phyloP scores from a whole-genome alignment of 352 stramenopile species.

The Pythium folliculosum region DNA sequence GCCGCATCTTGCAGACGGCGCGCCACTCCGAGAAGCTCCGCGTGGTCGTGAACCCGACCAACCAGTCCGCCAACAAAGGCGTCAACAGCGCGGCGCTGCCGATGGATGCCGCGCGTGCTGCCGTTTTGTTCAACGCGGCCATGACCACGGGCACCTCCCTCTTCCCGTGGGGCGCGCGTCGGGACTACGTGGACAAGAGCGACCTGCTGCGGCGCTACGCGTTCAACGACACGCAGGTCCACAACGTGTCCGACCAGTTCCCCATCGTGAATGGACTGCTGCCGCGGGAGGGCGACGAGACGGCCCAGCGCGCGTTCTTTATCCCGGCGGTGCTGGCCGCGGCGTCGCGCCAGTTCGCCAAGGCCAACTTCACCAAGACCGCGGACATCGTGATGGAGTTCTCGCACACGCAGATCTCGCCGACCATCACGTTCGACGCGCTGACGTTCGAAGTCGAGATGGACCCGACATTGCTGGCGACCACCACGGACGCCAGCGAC shows the following conservation, averaged over 20 bases:
- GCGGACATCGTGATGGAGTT: constrained; percentile 1
- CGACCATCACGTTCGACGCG: constrained; percentile 16
- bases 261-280: not conserved
- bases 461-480: constrained; percentile 11
- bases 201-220: not conserved
- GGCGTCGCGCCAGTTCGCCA: constrained; percentile 7
- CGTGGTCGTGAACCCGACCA: constrained; percentile 16
- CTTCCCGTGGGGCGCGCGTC: not conserved
- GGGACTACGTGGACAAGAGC: not conserved
- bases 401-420: constrained; percentile 10
- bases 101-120: constrained; percentile 16
- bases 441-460: constrained; percentile 18
- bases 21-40: not conserved
- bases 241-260: not conserved
- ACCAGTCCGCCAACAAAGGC: not conserved
- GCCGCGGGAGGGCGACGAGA: not conserved
- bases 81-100: constrained; percentile 5
- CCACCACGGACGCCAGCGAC: not conserved
- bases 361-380: not conserved
- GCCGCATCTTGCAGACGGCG: not conserved
- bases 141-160: not conserved
- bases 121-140: constrained; percentile 5
- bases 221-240: not conserved
- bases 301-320: not conserved
- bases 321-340: not conserved